Base-by-base conservation (phyloP, 805 yeast species). In the Saccharomycopsis sp. region DNA sequence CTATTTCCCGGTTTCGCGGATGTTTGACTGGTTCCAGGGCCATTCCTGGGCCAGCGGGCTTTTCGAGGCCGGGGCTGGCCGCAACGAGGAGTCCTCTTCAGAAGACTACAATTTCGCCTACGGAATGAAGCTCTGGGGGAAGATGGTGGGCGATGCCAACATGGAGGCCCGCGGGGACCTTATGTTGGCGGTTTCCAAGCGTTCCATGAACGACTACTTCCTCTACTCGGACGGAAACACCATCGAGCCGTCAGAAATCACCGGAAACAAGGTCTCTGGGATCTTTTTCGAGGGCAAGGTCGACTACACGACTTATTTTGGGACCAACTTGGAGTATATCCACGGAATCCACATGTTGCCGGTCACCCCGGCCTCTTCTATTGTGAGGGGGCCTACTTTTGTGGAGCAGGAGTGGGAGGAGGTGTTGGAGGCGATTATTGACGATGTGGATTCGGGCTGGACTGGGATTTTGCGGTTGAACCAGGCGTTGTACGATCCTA, bases 291-390 rank as follows among this genome's bases (percentile, higher is more conserved):
- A 87, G 66, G 85, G 86, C 71, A 85, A 85, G 66, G 74, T 84
- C 58, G 89, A 82, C 65, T 84, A 86, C 71, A 80, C 89, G 5
- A 86, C 91, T 1, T 87, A 81, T 65, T 87, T 87, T 66, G 91
- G 91, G 3, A 66, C 72, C 59, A 72, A 78, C 56, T 70, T 73
- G 47, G 84, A 85, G 68, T 86, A 81, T 64, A 85, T 84, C 55
- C 89, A 86, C 63, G 92, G 92, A 2, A 87, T 86, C 60, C 91
- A 87, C 68, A 87, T 86, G 91, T 66, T 87, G 44, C 91, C 91
- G 21, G 72, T 81, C 29, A 84, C 88, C 0, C 87, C 89, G 0
- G 75, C 77, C 16, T 81, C 87, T 23, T 75, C 84, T 1, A 78
- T 71, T 60, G 75, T 85, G 48, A 76, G 91, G 59, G 68, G 73